These are phyloP conservation scores for Polyplosphaeria fusca DNA, from an alignment of 495 filamentous ascomycete genomes.

Conservation along the genomic window DNA sequence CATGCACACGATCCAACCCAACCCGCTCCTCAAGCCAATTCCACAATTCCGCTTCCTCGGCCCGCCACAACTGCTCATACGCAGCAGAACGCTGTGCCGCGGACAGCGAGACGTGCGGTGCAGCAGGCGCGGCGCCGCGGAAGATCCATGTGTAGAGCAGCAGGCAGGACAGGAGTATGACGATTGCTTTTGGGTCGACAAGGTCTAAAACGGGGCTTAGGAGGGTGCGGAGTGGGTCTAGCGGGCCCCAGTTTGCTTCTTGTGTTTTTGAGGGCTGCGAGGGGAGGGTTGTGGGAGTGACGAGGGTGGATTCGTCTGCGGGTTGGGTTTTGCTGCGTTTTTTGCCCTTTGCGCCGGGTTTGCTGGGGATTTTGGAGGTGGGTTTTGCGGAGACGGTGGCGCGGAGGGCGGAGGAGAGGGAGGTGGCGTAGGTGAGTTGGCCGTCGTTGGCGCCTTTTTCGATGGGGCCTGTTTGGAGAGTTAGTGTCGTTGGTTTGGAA, in stretches of 20 bases:
- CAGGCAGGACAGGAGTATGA: conserved; percentile 57
- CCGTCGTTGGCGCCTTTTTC: conserved; percentile 94
- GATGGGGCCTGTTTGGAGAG: conserved; percentile 63
- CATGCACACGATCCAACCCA: conserved; percentile 38
- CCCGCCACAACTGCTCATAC: conserved; percentile 90
- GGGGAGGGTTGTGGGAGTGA: conserved; percentile 29
- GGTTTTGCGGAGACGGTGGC: conserved; percentile 65
- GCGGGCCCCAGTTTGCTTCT: conserved; percentile 65
- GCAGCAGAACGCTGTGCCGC: conserved; percentile 69
- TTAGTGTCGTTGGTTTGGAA: not conserved
- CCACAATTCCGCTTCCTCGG: conserved; percentile 91
- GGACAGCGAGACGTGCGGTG: conserved; percentile 20
- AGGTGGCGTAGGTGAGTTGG: conserved; percentile 74
- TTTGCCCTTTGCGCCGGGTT: conserved; percentile 47
- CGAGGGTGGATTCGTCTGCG: conserved; percentile 32
- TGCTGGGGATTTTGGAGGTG: conserved; percentile 45
- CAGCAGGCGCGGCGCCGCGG: conserved; percentile 6
- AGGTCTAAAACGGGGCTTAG: conserved; percentile 72
- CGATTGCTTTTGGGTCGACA: conserved; percentile 57
- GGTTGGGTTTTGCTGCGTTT: conserved; percentile 53
- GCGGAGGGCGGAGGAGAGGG: conserved; percentile 70
- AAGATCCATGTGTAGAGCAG: conserved; percentile 31
- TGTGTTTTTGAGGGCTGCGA: conserved; percentile 5
- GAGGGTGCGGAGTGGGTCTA: conserved; percentile 57
- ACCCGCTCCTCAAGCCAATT: conserved; percentile 90